Conservation (phyloP, 2,329 filamentous ascomycete species). For the Aspergillus uvarum region DNA sequence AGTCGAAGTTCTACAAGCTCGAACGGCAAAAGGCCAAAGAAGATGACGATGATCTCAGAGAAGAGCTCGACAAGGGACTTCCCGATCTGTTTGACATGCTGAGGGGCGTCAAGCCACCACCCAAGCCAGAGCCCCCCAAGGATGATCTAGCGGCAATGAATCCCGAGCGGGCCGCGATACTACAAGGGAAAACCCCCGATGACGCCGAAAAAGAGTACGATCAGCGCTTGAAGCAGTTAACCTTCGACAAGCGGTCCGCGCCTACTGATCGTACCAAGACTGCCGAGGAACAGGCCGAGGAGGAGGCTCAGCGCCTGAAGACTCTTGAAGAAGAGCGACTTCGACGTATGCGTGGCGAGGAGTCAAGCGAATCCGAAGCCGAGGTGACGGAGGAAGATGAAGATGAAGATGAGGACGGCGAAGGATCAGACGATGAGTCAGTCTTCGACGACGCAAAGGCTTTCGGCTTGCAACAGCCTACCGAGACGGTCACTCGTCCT, state of each 20-base stretch:
- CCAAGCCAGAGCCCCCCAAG: slow-evolving; percentile 51
- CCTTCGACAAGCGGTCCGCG: slow-evolving; percentile 78
- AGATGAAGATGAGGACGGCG: slow-evolving; percentile 36
- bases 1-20: slow-evolving; percentile 93
- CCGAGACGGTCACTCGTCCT: slow-evolving; percentile 36
- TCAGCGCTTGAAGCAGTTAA: slow-evolving; percentile 74
- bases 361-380: slow-evolving; percentile 65
- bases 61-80: slow-evolving; percentile 80
- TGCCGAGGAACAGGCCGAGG: slow-evolving; percentile 76
- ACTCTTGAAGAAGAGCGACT: slow-evolving; percentile 80
- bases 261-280: slow-evolving; percentile 89
- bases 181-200: slow-evolving; percentile 61
- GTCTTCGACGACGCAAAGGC: slow-evolving; percentile 58
- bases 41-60: slow-evolving; percentile 83
- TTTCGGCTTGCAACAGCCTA: slow-evolving; percentile 60
- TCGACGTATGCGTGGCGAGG: slow-evolving; percentile 82
- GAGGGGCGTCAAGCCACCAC: slow-evolving; percentile 54
- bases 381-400: slow-evolving; percentile 49
- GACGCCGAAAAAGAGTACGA: slow-evolving; percentile 87
- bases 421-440: slow-evolving; percentile 46
- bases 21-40: slow-evolving; percentile 91
- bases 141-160: slow-evolving; percentile 56
- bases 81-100: slow-evolving; percentile 73
- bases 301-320: slow-evolving; percentile 73
- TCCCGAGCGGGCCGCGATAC: slow-evolving; percentile 61